These are phyloP conservation scores for Copromyces sp. DNA, from an alignment of 495 filamentous ascomycete genomes.

Conservation along the genomic window DNA sequence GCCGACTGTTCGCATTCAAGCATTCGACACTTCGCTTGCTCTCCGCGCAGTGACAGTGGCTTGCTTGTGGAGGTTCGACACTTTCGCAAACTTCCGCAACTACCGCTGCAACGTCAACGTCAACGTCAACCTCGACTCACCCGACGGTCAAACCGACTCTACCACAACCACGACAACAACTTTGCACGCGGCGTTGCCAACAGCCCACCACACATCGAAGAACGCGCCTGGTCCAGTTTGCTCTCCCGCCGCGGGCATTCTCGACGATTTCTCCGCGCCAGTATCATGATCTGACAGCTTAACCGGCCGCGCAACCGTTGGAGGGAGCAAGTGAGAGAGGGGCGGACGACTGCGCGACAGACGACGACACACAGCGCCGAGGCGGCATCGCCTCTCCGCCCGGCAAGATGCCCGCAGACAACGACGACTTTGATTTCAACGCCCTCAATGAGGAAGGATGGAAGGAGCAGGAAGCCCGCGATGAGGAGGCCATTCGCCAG, in stretches of 20 bases:
- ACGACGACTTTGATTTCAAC: slow-evolving; percentile 11
- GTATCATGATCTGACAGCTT: slow-evolving; percentile 15
- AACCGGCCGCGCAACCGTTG: slow-evolving; percentile 11
- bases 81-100: not conserved
- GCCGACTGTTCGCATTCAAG: not conserved
- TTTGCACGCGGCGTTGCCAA: not conserved
- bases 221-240: not conserved
- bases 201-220: not conserved
- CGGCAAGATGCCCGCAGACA: slow-evolving; percentile 14
- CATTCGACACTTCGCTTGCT: not conserved
- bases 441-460: slow-evolving; percentile 18
- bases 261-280: not conserved
- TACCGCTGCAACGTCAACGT: not conserved
- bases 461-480: slow-evolving; percentile 17
- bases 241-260: not conserved
- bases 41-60: not conserved
- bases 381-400: not conserved
- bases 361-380: slow-evolving; percentile 1
- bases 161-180: not conserved
- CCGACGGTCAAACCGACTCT: not conserved
- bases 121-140: not conserved
- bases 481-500: slow-evolving; percentile 15
- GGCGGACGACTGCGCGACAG: slow-evolving; percentile 1
- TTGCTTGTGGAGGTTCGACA: not conserved
- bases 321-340: slow-evolving; percentile 10